phyloP scores from a whole-genome alignment of 345 rosid genomes.

The Acer saccharum region DNA sequence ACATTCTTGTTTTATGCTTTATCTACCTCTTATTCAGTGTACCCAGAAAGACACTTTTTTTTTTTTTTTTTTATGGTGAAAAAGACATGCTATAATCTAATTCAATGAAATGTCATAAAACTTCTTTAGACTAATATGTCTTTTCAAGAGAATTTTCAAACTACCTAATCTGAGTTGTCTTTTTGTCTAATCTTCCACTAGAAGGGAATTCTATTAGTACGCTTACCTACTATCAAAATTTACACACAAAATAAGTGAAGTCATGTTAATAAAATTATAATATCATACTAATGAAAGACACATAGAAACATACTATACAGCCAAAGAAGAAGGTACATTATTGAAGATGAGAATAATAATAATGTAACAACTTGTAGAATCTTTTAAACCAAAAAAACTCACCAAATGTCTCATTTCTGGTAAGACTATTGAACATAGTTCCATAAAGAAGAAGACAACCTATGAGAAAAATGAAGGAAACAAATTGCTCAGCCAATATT shows the following conservation, averaged over 20 bases:
- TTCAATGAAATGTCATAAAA: conserved; percentile 6
- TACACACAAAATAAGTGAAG: conserved; percentile 3
- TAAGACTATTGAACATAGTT: not conserved
- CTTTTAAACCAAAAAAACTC: no score
- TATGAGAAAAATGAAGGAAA: not conserved
- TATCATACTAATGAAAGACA: conserved; percentile 1
- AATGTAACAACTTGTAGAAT: not conserved
- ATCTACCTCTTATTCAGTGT: conserved; percentile 9
- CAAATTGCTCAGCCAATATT: not conserved
- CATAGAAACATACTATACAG: conserved; percentile 24
- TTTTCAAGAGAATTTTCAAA: conserved; percentile 8
- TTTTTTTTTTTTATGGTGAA: not conserved
- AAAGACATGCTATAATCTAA: not conserved
- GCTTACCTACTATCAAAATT: conserved; percentile 20
- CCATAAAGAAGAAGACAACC: not conserved
- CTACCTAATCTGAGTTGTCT: conserved; percentile 33
- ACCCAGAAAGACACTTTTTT: not conserved
- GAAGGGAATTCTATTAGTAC: not conserved
- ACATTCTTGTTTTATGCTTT: conserved; percentile 7
- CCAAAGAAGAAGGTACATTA: conserved; percentile 51
- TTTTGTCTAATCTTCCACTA: conserved; percentile 13
- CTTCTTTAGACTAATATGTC: conserved; percentile 7
- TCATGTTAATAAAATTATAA: not conserved
- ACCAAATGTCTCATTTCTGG: not conserved
- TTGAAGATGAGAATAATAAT: conserved; percentile 26